Evolutionary conservation across 805 yeast species (phyloP), one percentile per base, ranked within the genome.

Genomic region (Wickerhamiella australiensis): DNA sequence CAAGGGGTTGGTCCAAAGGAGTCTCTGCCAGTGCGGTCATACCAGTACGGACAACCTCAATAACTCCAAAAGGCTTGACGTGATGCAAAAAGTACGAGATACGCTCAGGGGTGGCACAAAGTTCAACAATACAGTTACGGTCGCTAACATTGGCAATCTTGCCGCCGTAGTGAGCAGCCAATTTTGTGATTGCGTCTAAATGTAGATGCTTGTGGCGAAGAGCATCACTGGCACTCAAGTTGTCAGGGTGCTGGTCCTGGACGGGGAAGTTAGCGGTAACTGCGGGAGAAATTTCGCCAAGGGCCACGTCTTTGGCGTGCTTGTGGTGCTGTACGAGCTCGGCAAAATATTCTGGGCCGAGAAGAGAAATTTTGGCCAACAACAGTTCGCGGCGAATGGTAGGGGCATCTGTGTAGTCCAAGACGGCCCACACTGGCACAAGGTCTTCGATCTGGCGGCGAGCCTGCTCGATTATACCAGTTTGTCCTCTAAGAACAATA

Each of bases 21-120:
- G 97, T 85, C 76, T 96, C 81, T 62, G 97, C 94, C 61, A 92
- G 75, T 8, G 97, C 98, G 90, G 92, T 87, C 94, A 90, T 85
- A 70, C 98, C 98, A 22, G 95, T 82, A 70, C 98, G 79, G 41
- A 96, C 95, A 60, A 90, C 83, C 69, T 92, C 98, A 61, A 92
- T 75, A 52, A 92, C 80, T 62, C 98, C 98, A 63, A 92, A 92
- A 42, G 98, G 98, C 65, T 86, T 92, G 63, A 88, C 73, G 63
- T 92, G 77, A 55, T 83, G 84, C 63, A 92, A 77, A 66, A 88
- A 88, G 37, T 94, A 79, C 41, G 90, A 73, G 55, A 92, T 75
- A 67, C 96, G 79, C 49, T 84, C 78, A 33, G 97, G 98, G 65
- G 90, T 88, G 49, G 97, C 98, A 56, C 85, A 75, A 57, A 92